Evolutionary conservation across 2,329 filamentous ascomycete genomes (phyloP), one percentile per base, ranked within the genome.

Genomic region (Aspergillus pseudoglaucus): DNA sequence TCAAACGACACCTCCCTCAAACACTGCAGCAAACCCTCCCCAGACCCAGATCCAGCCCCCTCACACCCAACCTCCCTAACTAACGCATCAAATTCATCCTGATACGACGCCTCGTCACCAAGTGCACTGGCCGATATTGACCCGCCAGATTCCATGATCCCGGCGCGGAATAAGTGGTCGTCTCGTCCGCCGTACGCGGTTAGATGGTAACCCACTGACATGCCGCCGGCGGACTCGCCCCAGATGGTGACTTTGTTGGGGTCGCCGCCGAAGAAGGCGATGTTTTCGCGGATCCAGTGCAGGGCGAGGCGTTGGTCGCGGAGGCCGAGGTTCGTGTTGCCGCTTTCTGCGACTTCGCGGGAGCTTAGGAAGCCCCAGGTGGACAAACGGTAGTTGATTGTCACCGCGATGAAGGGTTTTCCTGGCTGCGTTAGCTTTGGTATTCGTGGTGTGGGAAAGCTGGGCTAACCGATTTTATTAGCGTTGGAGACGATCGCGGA

Each of bases 1-100:
- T 78, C 70, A 61, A 84, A 86, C 23, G 78, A 71, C 1, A 82
- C 65, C 1, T 64, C 64, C 20, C 87, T 82, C 9, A 94, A 77
- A 61, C 86, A 90, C 10, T 75, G 72, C 8, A 89, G 73, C 0
- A 80, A 82, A 59, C 87, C 78, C 1, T 65, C 58, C 1, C 75
- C 68, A 30, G 25, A 30, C 20, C 20, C 20, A 20, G 20, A 20
- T 20, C 20, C 20, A 4, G n/a, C n/a, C 3, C 71, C 62, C 1
- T 74, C 68, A 68, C 88, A 93, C 42, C 75, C 82, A 0, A 80
- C 81, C 23, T 73, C 70, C 2, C 65, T 57, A 6, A 84, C 79
- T 3, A 90, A 78, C 0, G 70, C 67, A 58, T 88, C 75, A 59
- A 87, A 90, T 3, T 81, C 69, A 0, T 77, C 48, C 45, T 62